These are phyloP conservation scores for Fusarium mexicanum DNA, from an alignment of 2,329 filamentous ascomycete species.

Conservation along the genomic window DNA sequence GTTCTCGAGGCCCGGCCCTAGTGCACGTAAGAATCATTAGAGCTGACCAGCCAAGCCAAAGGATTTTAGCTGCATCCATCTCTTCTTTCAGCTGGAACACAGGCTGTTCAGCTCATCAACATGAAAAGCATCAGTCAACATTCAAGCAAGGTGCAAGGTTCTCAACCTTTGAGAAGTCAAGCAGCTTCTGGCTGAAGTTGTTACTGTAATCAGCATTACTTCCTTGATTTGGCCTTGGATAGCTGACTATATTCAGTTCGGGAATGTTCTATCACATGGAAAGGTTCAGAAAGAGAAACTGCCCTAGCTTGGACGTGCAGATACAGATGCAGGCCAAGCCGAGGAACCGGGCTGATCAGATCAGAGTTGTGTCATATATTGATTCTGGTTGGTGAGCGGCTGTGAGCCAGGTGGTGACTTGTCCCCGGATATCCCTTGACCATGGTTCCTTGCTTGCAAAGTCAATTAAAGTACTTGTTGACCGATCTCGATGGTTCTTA, in stretches of 20 bases:
- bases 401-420: neutral
- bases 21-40: conserved; percentile 11
- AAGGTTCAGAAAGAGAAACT: neutral
- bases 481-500: neutral
- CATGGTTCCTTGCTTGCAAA: neutral
- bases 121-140: neutral
- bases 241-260: neutral
- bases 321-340: neutral
- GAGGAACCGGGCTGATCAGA: neutral
- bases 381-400: neutral
- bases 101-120: neutral
- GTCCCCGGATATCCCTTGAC: neutral
- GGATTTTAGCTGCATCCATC: conserved; percentile 9
- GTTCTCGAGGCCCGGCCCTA: conserved; percentile 17
- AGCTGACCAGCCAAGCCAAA: conserved; percentile 8
- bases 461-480: neutral
- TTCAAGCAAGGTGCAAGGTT: neutral
- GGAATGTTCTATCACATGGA: conserved; percentile 3
- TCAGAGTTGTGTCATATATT: neutral
- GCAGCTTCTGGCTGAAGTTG: neutral
- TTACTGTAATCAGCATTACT: neutral
- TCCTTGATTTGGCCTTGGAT: neutral
- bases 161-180: neutral
- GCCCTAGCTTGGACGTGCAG: neutral
- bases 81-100: conserved; percentile 13